Percentiles rank a stretch among this genome's conserved stretches.
phyloP scores from a whole-genome alignment of 345 rosid genomes.

The Gynandropsis gynandra region DNA sequence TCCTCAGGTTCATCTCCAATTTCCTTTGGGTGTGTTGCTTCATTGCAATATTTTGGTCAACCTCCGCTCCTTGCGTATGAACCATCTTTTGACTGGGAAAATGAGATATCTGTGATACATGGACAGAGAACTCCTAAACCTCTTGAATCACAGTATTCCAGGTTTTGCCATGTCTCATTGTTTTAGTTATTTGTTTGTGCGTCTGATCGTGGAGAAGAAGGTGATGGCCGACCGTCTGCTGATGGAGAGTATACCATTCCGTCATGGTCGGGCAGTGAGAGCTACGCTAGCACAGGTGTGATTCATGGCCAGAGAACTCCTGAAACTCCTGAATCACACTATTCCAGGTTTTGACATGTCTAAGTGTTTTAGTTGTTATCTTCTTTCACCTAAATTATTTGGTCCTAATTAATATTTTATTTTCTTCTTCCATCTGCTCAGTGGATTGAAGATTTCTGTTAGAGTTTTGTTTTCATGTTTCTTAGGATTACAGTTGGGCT shows the following conservation, averaged over 20 bases:
- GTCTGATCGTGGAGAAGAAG: too few relatives aligned
- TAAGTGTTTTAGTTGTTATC: background rate
- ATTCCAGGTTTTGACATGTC: too few relatives aligned
- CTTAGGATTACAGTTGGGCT: too few relatives aligned
- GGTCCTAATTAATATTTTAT: slow-evolving; percentile 6
- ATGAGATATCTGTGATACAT: slow-evolving; percentile 77
- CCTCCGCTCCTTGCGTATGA: slow-evolving; percentile 97
- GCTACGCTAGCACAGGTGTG: too few relatives aligned
- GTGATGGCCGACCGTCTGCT: too few relatives aligned
- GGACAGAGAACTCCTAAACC: slow-evolving; percentile 91
- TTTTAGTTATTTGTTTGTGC: too few relatives aligned
- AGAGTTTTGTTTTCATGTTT: slow-evolving; percentile 78
- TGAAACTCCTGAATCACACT: too few relatives aligned
- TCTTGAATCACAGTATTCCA: slow-evolving; percentile 52
- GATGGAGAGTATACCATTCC: too few relatives aligned
- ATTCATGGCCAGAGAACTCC: too few relatives aligned
- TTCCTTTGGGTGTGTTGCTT: too few relatives aligned
- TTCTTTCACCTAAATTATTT: background rate
- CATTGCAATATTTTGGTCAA: slow-evolving; percentile 70
- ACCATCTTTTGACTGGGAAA: slow-evolving; percentile 98
- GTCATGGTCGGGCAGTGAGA: too few relatives aligned
- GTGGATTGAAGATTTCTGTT: slow-evolving; percentile 94
- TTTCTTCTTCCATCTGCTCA: slow-evolving; percentile 24
- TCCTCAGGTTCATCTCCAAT: too few relatives aligned
- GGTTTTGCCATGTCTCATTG: slow-evolving; percentile 36